A percentile compares a stretch with the other conserved stretches of the same genome.
Evolutionary conservation across 2,329 filamentous ascomycete genomes (phyloP).

Genomic region (Akanthomyces dipterigenus): DNA sequence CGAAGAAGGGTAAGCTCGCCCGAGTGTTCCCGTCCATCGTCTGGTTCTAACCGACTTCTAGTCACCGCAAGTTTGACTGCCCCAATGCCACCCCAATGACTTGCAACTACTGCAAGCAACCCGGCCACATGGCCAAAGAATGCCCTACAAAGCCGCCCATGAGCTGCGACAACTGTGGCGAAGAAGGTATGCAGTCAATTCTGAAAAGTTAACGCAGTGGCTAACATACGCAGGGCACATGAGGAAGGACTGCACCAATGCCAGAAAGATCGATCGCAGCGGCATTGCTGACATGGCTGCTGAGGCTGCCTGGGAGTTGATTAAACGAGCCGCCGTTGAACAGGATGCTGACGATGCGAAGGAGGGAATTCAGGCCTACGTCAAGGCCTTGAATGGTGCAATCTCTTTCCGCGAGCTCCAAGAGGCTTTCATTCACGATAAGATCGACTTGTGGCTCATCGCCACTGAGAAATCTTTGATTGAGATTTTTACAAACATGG

Average conservation of each 20-base stretch:
- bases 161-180: conserved; percentile 54
- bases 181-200: conserved; percentile 41
- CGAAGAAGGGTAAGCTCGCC: conserved; percentile 26
- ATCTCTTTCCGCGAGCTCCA: conserved; percentile 57
- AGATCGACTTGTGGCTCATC: conserved; percentile 54
- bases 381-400: conserved; percentile 49
- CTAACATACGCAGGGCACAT: conserved; percentile 43
- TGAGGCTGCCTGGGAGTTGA: conserved; percentile 52
- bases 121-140: conserved; percentile 50
- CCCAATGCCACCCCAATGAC: conserved; percentile 25
- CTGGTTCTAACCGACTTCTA: conserved; percentile 1
- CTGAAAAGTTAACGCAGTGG: background rate
- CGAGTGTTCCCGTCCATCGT: background rate
- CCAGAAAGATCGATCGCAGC: conserved; percentile 51
- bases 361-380: conserved; percentile 50
- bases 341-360: conserved; percentile 59
- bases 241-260: conserved; percentile 48
- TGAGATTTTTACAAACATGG: conserved; percentile 60
- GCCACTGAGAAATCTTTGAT: conserved; percentile 52
- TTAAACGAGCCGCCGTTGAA: conserved; percentile 45
- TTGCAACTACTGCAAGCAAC: conserved; percentile 42
- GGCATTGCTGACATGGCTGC: conserved; percentile 40
- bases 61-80: conserved; percentile 30
- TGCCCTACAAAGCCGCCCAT: conserved; percentile 54
- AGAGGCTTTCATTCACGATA: conserved; percentile 46